Evolutionary conservation across 768 basidiomycete genomes (phyloP).

Genomic region (Rhizopogon rudus): DNA sequence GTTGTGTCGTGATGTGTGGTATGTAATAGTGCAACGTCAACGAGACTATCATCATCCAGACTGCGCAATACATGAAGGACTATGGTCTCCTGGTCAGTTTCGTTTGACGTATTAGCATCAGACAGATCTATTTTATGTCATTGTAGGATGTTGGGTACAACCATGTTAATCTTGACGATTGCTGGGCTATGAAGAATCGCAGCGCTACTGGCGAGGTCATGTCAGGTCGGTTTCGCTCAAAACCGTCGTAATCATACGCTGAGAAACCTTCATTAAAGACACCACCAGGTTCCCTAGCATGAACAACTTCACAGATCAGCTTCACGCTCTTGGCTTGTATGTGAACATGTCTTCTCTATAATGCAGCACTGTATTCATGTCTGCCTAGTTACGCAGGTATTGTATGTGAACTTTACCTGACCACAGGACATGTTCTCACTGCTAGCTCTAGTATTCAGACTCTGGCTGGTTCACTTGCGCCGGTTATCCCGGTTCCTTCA

Average conservation of each 20-base stretch:
- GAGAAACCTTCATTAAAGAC: slow-evolving; percentile 26
- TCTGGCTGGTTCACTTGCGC: slow-evolving; percentile 66
- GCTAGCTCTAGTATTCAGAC: slow-evolving; percentile 47
- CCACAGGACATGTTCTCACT: neutral
- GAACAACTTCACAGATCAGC: slow-evolving; percentile 46
- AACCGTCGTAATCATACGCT: neutral
- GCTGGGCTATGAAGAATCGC: slow-evolving; percentile 54
- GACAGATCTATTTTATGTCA: neutral
- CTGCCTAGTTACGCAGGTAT: slow-evolving; percentile 51
- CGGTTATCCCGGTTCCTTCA: slow-evolving; percentile 56
- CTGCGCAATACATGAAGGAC: slow-evolving; percentile 45
- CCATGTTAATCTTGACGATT: slow-evolving; percentile 60
- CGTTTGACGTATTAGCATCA: neutral
- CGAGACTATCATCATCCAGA: slow-evolving; percentile 44
- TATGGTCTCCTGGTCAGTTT: slow-evolving; percentile 43
- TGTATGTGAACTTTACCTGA: slow-evolving; percentile 27
- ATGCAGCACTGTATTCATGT: slow-evolving; percentile 1
- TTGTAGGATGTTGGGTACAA: slow-evolving; percentile 51
- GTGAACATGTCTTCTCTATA: slow-evolving; percentile 11
- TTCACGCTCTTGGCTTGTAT: slow-evolving; percentile 55
- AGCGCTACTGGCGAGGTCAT: slow-evolving; percentile 47
- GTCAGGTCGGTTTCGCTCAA: slow-evolving; percentile 36
- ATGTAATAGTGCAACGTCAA: slow-evolving; percentile 48
- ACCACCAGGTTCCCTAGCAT: slow-evolving; percentile 50
- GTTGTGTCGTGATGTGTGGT: neutral